A percentile compares a stretch with the other conserved stretches of the same genome.
These are phyloP conservation scores for Calocybe gangraenosa DNA, from an alignment of 768 basidiomycete species.

Conservation along the genomic window DNA sequence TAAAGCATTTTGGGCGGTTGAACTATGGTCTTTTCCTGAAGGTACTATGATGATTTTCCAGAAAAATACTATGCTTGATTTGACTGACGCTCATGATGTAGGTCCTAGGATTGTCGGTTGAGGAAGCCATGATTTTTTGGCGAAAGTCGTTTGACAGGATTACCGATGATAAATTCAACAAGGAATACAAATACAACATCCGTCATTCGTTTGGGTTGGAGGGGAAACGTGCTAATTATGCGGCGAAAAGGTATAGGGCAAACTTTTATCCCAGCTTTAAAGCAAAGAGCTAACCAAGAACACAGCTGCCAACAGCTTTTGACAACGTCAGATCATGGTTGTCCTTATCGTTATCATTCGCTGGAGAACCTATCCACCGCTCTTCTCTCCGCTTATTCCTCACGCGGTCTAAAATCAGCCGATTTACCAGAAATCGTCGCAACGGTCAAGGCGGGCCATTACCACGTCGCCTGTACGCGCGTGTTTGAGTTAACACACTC, in stretches of 20 bases:
- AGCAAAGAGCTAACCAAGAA: constrained; percentile 1
- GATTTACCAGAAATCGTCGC: constrained; percentile 83
- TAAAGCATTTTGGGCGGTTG: constrained; percentile 89
- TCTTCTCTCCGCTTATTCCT: constrained; percentile 63
- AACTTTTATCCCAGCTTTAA: background rate
- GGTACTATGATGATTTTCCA: constrained; percentile 35
- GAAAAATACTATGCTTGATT: background rate
- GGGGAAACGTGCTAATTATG: constrained; percentile 91
- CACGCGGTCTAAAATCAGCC: constrained; percentile 54
- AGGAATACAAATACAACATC: constrained; percentile 96
- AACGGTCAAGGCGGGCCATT: constrained; percentile 75
- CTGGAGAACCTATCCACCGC: constrained; percentile 78
- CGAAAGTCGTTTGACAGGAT: constrained; percentile 76
- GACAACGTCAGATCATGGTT: constrained; percentile 70
- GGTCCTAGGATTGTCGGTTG: constrained; percentile 90
- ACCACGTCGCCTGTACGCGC: constrained; percentile 94
- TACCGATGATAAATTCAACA: constrained; percentile 95
- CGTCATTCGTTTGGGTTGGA: constrained; percentile 93
- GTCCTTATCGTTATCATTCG: constrained; percentile 90
- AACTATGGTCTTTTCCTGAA: constrained; percentile 95
- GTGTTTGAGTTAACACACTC: constrained; percentile 94
- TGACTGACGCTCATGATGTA: constrained; percentile 25
- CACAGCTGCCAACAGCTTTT: constrained; percentile 88
- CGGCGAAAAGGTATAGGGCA: constrained; percentile 73
- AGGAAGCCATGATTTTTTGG: constrained; percentile 95